A percentile compares a stretch with the other conserved stretches of the same genome.
Evolutionary conservation across 305 asterid genomes (phyloP).

Genomic region (Vinca major): DNA sequence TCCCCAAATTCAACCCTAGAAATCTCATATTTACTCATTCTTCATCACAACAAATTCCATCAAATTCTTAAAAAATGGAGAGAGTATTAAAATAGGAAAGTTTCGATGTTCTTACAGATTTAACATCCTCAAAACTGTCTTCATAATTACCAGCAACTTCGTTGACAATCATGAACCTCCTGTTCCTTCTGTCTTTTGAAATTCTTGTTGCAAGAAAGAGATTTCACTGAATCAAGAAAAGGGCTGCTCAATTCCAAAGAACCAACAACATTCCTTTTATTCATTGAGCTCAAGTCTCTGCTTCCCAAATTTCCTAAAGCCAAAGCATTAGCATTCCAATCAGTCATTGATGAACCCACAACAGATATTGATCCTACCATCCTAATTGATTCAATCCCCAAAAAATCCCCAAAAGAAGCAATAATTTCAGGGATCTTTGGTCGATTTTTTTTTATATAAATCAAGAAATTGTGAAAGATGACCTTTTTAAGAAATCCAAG

Average conservation of each 20-base stretch:
- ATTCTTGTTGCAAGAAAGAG: slow-evolving; percentile 26
- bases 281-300: too few relatives aligned
- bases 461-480: slow-evolving; percentile 14
- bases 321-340: slow-evolving; percentile 36
- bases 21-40: too few relatives aligned
- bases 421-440: neutral
- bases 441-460: too few relatives aligned
- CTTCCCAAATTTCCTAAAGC: slow-evolving; percentile 29
- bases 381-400: slow-evolving; percentile 10
- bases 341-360: slow-evolving; percentile 44
- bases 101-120: slow-evolving; percentile 39
- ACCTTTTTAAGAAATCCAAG: slow-evolving; percentile 15
- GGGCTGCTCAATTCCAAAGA: slow-evolving; percentile 36
- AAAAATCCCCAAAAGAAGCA: neutral
- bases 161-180: slow-evolving; percentile 33
- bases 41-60: too few relatives aligned
- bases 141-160: slow-evolving; percentile 63
- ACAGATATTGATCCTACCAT: slow-evolving; percentile 43
- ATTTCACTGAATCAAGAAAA: slow-evolving; percentile 36
- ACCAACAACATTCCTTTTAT: slow-evolving; percentile 23
- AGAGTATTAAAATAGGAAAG: neutral
- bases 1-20: too few relatives aligned
- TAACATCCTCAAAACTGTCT: slow-evolving; percentile 58
- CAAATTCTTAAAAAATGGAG: too few relatives aligned
- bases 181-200: slow-evolving; percentile 32